Evolutionary conservation across 768 basidiomycete species (phyloP).

Genomic region (Leucosporidium creatinivorum): DNA sequence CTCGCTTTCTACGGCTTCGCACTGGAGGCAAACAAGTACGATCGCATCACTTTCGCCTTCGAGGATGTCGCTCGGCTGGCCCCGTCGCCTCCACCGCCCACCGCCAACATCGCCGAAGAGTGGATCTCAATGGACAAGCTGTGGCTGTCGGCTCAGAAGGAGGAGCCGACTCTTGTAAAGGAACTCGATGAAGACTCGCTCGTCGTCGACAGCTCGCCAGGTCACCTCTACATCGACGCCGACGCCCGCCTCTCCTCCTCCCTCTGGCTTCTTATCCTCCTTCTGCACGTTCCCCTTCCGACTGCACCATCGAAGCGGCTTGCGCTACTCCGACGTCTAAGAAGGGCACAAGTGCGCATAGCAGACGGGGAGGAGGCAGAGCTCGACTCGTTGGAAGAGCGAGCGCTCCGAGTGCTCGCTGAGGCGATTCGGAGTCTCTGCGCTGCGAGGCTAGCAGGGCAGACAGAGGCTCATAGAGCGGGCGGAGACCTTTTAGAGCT

Average conservation of each 20-base stretch:
- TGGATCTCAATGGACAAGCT: neutral
- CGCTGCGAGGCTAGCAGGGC: neutral
- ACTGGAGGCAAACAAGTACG: constrained; percentile 65
- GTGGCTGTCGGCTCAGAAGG: neutral
- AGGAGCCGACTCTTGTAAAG: too few species aligned
- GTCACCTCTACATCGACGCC: constrained; percentile 25
- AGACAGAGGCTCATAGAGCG: neutral
- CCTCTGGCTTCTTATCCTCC: constrained; percentile 9
- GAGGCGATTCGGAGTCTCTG: neutral
- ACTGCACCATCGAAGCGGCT: neutral
- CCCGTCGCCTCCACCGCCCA: rapidly evolving
- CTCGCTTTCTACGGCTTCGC: constrained; percentile 65
- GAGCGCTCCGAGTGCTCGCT: neutral
- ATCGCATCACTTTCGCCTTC: constrained; percentile 38
- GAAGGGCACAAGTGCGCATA: neutral
- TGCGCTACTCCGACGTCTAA: neutral
- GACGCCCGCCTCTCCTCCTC: constrained; percentile 19
- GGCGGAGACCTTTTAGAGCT: neutral
- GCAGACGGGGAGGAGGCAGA: neutral
- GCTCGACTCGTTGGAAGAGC: neutral
- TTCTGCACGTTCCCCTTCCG: neutral
- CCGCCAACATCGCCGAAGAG: neutral
- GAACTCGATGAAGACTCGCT: too few species aligned
- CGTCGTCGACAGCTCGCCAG: neutral
- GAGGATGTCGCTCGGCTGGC: neutral